Evolutionary conservation across 129 eudicot species (phyloP).

Genomic region (Gnaphalium uliginosum): DNA sequence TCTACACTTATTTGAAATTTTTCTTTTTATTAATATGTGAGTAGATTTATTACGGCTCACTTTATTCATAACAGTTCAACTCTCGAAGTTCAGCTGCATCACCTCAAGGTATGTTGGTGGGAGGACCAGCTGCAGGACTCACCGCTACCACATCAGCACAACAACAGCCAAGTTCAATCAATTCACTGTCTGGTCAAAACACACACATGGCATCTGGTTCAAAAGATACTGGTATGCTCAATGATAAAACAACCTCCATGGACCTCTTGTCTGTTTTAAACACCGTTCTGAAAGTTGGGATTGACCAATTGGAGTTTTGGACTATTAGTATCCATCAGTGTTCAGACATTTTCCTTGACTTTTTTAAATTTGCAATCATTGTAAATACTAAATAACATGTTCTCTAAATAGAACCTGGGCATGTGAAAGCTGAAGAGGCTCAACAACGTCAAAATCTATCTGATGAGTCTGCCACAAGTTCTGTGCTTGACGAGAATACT

Average conservation of each 20-base stretch:
- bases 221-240: conserved; percentile 58
- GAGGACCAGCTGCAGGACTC: conserved; percentile 37
- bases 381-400: conserved; percentile 5
- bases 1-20: background rate
- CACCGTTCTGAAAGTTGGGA: background rate
- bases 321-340: background rate
- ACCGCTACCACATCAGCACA: conserved; percentile 46
- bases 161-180: conserved; percentile 55
- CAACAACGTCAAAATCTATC: conserved; percentile 45
- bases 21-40: background rate
- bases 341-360: background rate
- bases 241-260: conserved; percentile 5
- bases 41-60: background rate
- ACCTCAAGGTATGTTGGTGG: conserved; percentile 53
- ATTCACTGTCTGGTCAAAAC: conserved; percentile 56
- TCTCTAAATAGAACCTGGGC: conserved; percentile 38
- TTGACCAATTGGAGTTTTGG: background rate
- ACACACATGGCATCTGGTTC: conserved; percentile 35
- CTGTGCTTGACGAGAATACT: conserved; percentile 53
- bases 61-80: conserved; percentile 46
- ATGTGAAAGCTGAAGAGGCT: conserved; percentile 50
- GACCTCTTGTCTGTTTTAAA: background rate
- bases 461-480: conserved; percentile 48
- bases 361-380: background rate
- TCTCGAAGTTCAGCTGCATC: conserved; percentile 61